Percentiles rank a stretch among this genome's conserved stretches.
Evolutionary conservation across 2,329 filamentous ascomycete species (phyloP).

Genomic region (Fonsecaea pedrosoi): DNA sequence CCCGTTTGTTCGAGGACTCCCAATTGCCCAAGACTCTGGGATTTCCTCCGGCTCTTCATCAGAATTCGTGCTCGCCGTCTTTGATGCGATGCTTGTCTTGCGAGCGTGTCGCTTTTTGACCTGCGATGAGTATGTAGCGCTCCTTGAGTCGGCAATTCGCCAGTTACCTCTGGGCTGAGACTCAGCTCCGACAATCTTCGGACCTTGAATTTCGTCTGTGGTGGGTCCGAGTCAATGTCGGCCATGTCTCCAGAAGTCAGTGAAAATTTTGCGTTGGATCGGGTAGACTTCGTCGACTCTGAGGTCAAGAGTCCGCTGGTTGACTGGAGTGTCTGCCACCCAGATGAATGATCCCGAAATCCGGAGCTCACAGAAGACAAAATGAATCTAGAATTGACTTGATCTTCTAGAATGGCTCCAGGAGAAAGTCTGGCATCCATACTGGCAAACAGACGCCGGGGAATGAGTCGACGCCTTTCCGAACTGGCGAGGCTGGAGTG

Average conservation of each 20-base stretch:
- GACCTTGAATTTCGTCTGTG: constrained; percentile 32
- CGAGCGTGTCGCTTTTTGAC: constrained; percentile 34
- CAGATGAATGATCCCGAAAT: constrained; percentile 26
- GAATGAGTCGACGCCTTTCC: constrained; percentile 33
- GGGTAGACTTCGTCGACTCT: constrained; percentile 12
- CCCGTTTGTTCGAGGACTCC: neutral
- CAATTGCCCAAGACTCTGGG: constrained; percentile 22
- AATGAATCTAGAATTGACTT: neutral
- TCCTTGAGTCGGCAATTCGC: neutral
- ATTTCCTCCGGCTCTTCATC: constrained; percentile 32
- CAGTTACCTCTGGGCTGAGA: constrained; percentile 16
- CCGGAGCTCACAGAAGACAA: constrained; percentile 14
- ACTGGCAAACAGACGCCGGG: constrained; percentile 38
- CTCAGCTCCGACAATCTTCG: constrained; percentile 25
- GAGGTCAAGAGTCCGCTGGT: constrained; percentile 22
- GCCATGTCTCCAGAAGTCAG: constrained; percentile 37
- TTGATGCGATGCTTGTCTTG: constrained; percentile 31
- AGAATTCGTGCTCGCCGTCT: constrained; percentile 31
- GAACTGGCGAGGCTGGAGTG: constrained; percentile 36
- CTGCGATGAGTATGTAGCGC: constrained; percentile 18
- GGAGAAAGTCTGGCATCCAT: constrained; percentile 35
- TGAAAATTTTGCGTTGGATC: constrained; percentile 14
- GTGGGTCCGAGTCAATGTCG: constrained; percentile 37
- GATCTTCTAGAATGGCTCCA: neutral
- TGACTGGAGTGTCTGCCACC: constrained; percentile 39